Evolutionary conservation across 2,329 filamentous ascomycete species (phyloP), one percentile per base, ranked within the genome.

Genomic region (Claviceps sp.): DNA sequence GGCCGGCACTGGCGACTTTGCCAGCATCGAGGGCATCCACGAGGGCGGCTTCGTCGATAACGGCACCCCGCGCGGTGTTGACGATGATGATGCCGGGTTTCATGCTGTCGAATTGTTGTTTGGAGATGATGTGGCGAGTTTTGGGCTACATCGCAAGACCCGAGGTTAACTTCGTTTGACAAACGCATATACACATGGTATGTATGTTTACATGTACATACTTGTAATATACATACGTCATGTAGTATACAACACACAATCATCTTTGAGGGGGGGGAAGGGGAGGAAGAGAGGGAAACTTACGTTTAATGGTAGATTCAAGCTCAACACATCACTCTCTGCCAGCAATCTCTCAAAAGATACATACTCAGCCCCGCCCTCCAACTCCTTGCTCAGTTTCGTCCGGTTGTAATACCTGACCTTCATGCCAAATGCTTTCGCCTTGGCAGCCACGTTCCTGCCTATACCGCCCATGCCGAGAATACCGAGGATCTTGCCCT

Each of bases 381-480:
- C 73, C 49, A 77, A 55, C 52, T 82, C 80, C 1, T 75, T 71
- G 17, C 68, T 70, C 57, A 93, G 66, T 59, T 72, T 67, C 1
- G 70, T 76, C 7, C 88, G 80, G 64, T 93, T 93, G 61, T 89
- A 74, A 61, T 94, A 93, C 48, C 82, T 75, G 13, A 87, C 74
- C 44, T 68, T 76, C 85, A 93, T 89, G 11, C 83, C 85, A 62
- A 94, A 90, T 0, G 75, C 85, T 51, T 78, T 74, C 3, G 83
- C 85, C 67, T 89, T 89, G 63, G 73, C 78, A 63, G 84, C 87
- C 59, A 93, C 68, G 61, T 89, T 88, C 39, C 84, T 73, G 0
- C 89, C 88, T 55, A 94, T 93, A 2, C 88, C 87, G 19, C 88
- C 88, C 87, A 93, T 91, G 6, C 88, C 88, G 42, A 94, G 65